Base-by-base conservation (phyloP, 129 eudicot genomes). In the Artemisia argyi region DNA sequence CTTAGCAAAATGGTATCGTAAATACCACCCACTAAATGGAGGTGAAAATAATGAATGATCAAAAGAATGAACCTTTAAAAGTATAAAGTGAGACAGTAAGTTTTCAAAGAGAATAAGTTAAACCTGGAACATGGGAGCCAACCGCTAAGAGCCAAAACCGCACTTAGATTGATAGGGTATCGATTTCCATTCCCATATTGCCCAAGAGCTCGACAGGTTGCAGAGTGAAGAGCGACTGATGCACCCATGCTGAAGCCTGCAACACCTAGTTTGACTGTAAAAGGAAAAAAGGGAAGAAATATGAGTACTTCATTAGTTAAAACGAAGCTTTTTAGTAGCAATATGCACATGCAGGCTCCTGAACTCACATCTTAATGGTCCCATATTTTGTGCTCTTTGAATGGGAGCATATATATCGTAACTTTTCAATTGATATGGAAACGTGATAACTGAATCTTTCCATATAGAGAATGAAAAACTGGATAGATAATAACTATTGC, bases 51-150 rank as follows among this genome's bases (percentile, higher is more conserved):
- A 30, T 30, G 32, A 28, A 28, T 3, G 32, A 3, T 28, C 32
- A 28, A 28, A 28, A 3, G 32, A 28, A 28, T 28, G 35, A 30
- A 30, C 35, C 35, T 30, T 30, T 4, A 30, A 30, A 30, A 30
- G 35, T 30, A 30, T 30, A 30, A 30, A 30, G 35, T 4, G 6
- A 30, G 35, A 30, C 12, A 58, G 22, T 19, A 17, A 18, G 1
- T 58, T 11, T 50, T 11, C n/a, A 50, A 61, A 56, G 11, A 59
- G 39, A 15, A 4, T 53, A 30, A 73, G 64, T n/a, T 54, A 35
- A 71, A 85, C 90, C 87, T 82, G 50, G 90, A 73, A 79, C 85
- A 76, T 13, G 90, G 90, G 49, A 85, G 87, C 90, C 90, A 85
- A 52, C 87, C 90, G 70, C 87, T 85, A 5, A 85, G 87, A 63